These are phyloP conservation scores for Gymnopilus junonius DNA, from an alignment of 768 basidiomycete genomes.

Conservation along the genomic window DNA sequence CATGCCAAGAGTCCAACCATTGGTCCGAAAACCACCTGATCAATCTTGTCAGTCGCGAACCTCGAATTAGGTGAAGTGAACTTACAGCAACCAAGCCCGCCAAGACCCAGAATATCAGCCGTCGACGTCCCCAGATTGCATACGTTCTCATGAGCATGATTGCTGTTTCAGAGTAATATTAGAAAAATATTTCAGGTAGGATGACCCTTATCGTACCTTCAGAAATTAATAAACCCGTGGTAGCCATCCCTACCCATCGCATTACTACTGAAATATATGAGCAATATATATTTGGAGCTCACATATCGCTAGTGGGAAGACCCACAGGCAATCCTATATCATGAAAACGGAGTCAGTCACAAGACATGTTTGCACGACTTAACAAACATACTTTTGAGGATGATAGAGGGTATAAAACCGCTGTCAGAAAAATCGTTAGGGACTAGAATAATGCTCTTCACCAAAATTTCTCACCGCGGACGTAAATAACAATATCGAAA, in stretches of 20 bases:
- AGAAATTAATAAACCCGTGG: background rate
- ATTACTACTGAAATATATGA: too few relatives aligned
- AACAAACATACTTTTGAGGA: background rate
- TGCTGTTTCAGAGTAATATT: background rate
- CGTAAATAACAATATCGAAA: background rate
- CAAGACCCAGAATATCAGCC: background rate
- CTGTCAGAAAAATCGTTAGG: background rate
- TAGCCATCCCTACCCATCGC: background rate
- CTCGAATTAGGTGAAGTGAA: background rate
- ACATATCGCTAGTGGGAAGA: background rate
- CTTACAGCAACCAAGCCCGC: background rate
- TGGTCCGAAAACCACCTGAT: background rate
- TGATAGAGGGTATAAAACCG: background rate
- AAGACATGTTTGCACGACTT: too few relatives aligned
- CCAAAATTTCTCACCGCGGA: background rate
- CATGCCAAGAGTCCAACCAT: background rate
- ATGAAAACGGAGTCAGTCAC: background rate
- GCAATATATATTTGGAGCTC: background rate
- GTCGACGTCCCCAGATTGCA: constrained; percentile 2
- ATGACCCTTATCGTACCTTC: background rate
- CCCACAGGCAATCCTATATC: background rate
- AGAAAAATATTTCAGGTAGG: background rate
- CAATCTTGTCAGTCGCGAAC: background rate
- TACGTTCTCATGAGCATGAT: constrained; percentile 4
- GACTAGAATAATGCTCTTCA: background rate